These are phyloP conservation scores for Fusarium decemcellulare DNA, from an alignment of 2,329 filamentous ascomycete species.

Conservation along the genomic window DNA sequence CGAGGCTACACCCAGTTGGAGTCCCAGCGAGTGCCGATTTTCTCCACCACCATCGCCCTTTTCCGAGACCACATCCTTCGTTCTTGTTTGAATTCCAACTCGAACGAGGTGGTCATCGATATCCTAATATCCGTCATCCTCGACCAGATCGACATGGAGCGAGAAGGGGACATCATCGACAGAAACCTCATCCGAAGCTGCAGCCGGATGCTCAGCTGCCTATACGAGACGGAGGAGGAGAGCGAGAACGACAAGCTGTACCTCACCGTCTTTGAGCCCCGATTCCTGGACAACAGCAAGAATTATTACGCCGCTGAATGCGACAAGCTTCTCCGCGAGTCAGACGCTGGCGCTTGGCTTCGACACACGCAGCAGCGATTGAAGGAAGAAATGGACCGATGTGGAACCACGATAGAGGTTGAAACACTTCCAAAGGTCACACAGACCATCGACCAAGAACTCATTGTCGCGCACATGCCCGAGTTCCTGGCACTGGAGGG, in stretches of 20 bases:
- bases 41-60: constrained; percentile 85
- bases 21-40: constrained; percentile 80
- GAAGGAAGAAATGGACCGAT: constrained; percentile 85
- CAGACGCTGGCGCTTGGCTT: constrained; percentile 87
- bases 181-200: constrained; percentile 85
- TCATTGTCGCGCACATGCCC: constrained; percentile 83
- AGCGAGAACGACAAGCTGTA: constrained; percentile 87
- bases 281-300: constrained; percentile 79
- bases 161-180: constrained; percentile 91
- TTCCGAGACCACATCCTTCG: constrained; percentile 90
- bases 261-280: constrained; percentile 83
- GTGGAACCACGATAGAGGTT: constrained; percentile 83
- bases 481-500: constrained; percentile 89
- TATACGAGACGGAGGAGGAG: constrained; percentile 88
- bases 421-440: constrained; percentile 81
- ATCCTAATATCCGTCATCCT: constrained; percentile 87
- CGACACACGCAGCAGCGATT: constrained; percentile 81
- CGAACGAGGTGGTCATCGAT: constrained; percentile 72
- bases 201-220: constrained; percentile 88
- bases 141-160: constrained; percentile 93
- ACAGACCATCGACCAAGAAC: constrained; percentile 82
- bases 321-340: constrained; percentile 79
- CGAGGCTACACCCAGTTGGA: constrained; percentile 82
- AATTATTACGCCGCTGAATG: constrained; percentile 85
- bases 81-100: constrained; percentile 64